A percentile compares a stretch with the other conserved stretches of the same genome.
These are phyloP conservation scores for Vitis rupestris DNA, from an alignment of 164 flowering plant species.

Conservation along the genomic window DNA sequence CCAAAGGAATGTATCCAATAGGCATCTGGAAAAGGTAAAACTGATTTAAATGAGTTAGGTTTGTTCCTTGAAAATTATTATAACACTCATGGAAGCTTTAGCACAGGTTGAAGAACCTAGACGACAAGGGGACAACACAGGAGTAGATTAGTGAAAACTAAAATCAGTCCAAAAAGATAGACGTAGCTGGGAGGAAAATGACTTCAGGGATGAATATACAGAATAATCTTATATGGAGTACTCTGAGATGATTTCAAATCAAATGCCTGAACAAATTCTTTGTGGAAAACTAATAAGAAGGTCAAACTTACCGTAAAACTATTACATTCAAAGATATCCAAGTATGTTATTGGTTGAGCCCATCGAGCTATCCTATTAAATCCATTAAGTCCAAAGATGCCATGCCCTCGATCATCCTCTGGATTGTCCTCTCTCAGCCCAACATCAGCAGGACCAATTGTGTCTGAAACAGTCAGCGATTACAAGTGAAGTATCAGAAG, in stretches of 20 bases:
- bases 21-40: too few relatives aligned
- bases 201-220: background rate
- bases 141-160: too few relatives aligned
- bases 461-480: conserved; percentile 45
- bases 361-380: conserved; percentile 64
- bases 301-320: conserved; percentile 63
- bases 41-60: too few relatives aligned
- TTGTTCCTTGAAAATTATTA: too few relatives aligned
- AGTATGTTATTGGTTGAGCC: conserved; percentile 90
- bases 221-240: background rate
- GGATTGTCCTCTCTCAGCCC: conserved; percentile 65
- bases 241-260: background rate
- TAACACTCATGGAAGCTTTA: too few relatives aligned
- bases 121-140: too few relatives aligned
- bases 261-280: background rate
- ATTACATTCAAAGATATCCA: conserved; percentile 70
- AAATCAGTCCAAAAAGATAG: background rate
- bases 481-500: background rate
- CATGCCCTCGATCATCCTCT: conserved; percentile 92
- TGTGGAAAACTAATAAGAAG: background rate
- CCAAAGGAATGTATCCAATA: background rate
- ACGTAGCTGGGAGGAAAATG: background rate
- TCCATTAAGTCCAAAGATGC: conserved; percentile 52
- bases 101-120: too few relatives aligned
- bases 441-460: conserved; percentile 71